Evolutionary conservation across 306 rosid genomes (phyloP).

Genomic region (Dalbergia oliveri): DNA sequence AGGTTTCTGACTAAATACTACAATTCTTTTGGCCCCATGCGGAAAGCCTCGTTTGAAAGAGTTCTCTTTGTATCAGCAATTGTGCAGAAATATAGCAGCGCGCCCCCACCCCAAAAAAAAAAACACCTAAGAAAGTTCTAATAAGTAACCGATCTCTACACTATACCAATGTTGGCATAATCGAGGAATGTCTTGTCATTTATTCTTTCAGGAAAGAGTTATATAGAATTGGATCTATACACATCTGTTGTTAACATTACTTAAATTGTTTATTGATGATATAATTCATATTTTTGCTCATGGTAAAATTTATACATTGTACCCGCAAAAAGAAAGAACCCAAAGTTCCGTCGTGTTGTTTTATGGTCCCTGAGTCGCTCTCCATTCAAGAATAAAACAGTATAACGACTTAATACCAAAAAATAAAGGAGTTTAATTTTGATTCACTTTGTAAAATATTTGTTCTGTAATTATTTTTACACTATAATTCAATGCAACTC

Average conservation of each 20-base stretch:
- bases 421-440: no score
- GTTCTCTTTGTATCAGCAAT: constrained; percentile 69
- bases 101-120: no score
- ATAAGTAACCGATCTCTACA: constrained; percentile 60
- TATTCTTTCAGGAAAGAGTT: constrained; percentile 70
- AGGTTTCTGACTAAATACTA: constrained; percentile 48
- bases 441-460: no score
- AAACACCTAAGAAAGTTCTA: constrained; percentile 66
- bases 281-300: constrained; percentile 44
- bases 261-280: constrained; percentile 66
- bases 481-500: no score
- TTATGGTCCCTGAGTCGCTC: not conserved
- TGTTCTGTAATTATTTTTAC: no score
- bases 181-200: constrained; percentile 59
- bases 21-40: constrained; percentile 48
- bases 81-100: constrained; percentile 63
- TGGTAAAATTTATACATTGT: constrained; percentile 4
- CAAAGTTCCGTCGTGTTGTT: not conserved
- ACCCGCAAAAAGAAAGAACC: not conserved
- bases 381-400: not conserved
- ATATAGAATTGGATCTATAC: constrained; percentile 61
- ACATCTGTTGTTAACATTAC: constrained; percentile 59
- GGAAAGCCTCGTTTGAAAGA: constrained; percentile 57
- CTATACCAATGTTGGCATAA: constrained; percentile 58
- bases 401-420: no score